Evolutionary conservation across 2,329 filamentous ascomycete genomes (phyloP).

Genomic region (Cladosporium halotolerans): DNA sequence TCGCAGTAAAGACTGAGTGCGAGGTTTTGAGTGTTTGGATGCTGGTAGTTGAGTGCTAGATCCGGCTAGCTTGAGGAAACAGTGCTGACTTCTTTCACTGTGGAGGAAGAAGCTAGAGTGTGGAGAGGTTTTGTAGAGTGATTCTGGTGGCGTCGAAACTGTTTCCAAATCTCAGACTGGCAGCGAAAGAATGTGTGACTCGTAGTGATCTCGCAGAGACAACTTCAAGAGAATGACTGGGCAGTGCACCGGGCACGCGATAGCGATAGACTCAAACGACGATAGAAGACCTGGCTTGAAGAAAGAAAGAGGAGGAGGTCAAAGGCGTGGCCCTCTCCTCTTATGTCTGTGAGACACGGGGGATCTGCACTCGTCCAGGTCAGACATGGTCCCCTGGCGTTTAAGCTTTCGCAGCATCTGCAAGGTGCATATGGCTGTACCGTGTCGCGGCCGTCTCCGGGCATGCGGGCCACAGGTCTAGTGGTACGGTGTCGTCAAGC

Average conservation of each 20-base stretch:
- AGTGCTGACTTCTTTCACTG: neutral
- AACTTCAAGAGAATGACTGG: slow-evolving; percentile 12
- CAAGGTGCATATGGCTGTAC: slow-evolving; percentile 5
- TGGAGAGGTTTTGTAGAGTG: neutral
- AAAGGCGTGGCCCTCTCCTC: slow-evolving; percentile 6
- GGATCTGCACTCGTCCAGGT: slow-evolving; percentile 5
- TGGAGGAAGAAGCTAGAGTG: neutral
- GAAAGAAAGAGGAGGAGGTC: neutral
- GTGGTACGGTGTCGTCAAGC: neutral
- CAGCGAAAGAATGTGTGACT: slow-evolving; percentile 9
- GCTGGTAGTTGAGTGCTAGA: slow-evolving; percentile 5
- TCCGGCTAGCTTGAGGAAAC: slow-evolving; percentile 4
- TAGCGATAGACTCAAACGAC: neutral
- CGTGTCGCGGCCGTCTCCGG: slow-evolving; percentile 1
- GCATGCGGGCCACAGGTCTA: neutral
- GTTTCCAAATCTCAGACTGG: slow-evolving; percentile 6
- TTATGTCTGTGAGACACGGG: slow-evolving; percentile 9
- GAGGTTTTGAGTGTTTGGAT: slow-evolving; percentile 5
- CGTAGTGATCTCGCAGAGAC: slow-evolving; percentile 10
- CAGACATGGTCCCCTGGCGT: slow-evolving; percentile 4
- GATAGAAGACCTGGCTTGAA: slow-evolving; percentile 6
- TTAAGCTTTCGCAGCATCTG: slow-evolving; percentile 9
- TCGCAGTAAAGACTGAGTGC: slow-evolving; percentile 13
- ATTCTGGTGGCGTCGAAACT: neutral
- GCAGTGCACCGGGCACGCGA: slow-evolving; percentile 16